Percentiles rank a stretch among this genome's conserved stretches.
Conservation (phyloP, 768 basidiomycete genomes). For the Clathrus columnatus region DNA sequence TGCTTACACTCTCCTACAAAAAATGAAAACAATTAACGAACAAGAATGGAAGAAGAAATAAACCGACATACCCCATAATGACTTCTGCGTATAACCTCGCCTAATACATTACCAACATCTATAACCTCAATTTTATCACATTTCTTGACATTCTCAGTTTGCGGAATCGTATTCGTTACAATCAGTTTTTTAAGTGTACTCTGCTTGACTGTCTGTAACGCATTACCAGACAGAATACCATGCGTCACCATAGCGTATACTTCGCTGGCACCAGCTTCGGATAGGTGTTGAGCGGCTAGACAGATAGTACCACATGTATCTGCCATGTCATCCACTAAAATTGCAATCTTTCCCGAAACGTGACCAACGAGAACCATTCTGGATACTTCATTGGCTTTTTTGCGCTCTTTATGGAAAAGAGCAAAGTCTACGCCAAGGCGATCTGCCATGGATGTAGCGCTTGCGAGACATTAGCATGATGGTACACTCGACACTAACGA, state of each 20-base stretch:
- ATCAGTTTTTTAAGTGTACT: slow-evolving; percentile 87
- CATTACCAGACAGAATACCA: slow-evolving; percentile 88
- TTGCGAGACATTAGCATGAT: slow-evolving; percentile 23
- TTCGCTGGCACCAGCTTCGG: slow-evolving; percentile 79
- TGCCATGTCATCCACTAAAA: slow-evolving; percentile 98
- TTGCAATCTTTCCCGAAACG: slow-evolving; percentile 85
- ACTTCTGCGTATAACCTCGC: slow-evolving; percentile 90
- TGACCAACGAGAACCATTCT: slow-evolving; percentile 94
- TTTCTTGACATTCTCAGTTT: slow-evolving; percentile 58
- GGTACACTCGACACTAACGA: no score
- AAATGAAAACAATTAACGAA: background rate
- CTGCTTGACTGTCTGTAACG: slow-evolving; percentile 61
- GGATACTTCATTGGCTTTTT: slow-evolving; percentile 91
- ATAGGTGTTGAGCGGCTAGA: slow-evolving; percentile 80
- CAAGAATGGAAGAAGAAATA: background rate
- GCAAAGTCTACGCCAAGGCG: slow-evolving; percentile 95
- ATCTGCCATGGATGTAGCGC: slow-evolving; percentile 96
- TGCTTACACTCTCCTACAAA: slow-evolving; percentile 8
- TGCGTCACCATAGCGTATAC: slow-evolving; percentile 94
- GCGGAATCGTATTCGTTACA: slow-evolving; percentile 97
- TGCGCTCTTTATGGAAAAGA: slow-evolving; percentile 97
- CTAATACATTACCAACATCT: slow-evolving; percentile 90
- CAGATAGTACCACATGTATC: slow-evolving; percentile 94
- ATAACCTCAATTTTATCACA: slow-evolving; percentile 86
- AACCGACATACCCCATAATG: slow-evolving; percentile 84